phyloP scores from a whole-genome alignment of 768 basidiomycete genomes.

The Cystofilobasidium bisporidii region DNA sequence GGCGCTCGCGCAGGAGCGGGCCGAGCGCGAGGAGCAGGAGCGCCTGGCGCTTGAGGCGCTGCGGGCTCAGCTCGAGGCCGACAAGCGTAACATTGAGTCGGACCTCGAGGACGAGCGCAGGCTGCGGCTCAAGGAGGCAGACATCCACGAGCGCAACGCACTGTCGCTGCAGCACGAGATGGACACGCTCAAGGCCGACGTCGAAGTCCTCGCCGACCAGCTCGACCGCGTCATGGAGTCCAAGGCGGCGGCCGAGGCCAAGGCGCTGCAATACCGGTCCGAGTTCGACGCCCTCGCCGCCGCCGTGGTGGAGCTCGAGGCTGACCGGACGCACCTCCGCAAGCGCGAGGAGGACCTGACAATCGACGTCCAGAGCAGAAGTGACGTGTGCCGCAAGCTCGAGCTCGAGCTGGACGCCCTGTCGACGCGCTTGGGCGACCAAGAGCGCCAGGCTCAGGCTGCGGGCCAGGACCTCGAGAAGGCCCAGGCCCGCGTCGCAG shows the following conservation, averaged over 20 bases:
- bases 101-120: conserved; percentile 72
- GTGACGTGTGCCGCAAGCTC: conserved; percentile 53
- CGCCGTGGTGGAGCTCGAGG: conserved; percentile 48
- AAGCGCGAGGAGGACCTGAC: conserved; percentile 56
- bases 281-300: conserved; percentile 28
- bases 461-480: conserved; percentile 71
- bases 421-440: conserved; percentile 57
- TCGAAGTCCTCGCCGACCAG: conserved; percentile 76
- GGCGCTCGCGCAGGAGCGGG: conserved; percentile 65
- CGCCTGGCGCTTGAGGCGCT: conserved; percentile 65
- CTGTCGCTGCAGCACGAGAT: conserved; percentile 76
- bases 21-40: conserved; percentile 76
- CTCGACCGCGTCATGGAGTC: conserved; percentile 66
- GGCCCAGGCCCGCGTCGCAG: conserved; percentile 52
- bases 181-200: conserved; percentile 63
- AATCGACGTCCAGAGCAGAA: conserved; percentile 51
- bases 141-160: conserved; percentile 59
- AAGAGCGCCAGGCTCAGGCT: conserved; percentile 57
- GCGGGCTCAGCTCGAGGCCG: conserved; percentile 70
- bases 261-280: conserved; percentile 11
- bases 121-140: conserved; percentile 71
- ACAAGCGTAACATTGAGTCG: conserved; percentile 71
- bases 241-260: conserved; percentile 48
- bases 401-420: conserved; percentile 55
- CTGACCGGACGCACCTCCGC: conserved; percentile 60